Evolutionary conservation across 225 moss, liverwort and hornwort genomes (phyloP).

Genomic region (Neckera pumila): DNA sequence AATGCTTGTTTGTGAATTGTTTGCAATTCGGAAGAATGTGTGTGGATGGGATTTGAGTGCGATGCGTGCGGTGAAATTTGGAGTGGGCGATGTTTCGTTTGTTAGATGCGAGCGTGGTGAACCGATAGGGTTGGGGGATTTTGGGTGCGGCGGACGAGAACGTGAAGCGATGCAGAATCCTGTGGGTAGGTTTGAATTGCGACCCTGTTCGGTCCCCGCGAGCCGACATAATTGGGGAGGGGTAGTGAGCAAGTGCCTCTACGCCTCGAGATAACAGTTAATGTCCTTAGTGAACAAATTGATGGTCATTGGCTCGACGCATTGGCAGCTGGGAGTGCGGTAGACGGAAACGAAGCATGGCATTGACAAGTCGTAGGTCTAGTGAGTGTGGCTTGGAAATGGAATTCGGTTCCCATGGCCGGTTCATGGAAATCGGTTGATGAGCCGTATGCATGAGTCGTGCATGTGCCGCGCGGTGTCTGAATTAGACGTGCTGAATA

Average conservation of each 20-base stretch:
- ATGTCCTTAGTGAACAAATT: neutral
- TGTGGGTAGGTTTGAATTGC: neutral
- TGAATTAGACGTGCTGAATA: neutral
- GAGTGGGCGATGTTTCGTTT: neutral
- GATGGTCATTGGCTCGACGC: neutral
- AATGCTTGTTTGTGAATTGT: neutral
- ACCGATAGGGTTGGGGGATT: too few species aligned
- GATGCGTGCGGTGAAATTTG: neutral
- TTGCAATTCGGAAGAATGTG: neutral
- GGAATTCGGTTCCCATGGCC: neutral
- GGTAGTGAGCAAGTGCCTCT: neutral
- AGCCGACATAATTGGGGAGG: neutral
- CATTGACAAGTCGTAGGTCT: neutral
- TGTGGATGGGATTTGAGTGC: neutral
- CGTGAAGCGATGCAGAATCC: too few species aligned
- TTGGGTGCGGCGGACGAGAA: neutral
- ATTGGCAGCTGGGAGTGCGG: neutral
- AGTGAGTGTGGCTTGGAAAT: neutral
- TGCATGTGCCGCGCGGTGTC: neutral
- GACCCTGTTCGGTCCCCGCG: neutral
- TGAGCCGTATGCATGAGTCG: neutral
- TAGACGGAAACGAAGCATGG: neutral
- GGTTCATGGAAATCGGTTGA: neutral
- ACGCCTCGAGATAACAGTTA: neutral
- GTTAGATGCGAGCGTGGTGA: neutral